Percentiles rank a stretch among this genome's conserved stretches.
Evolutionary conservation across 495 filamentous ascomycete species (phyloP).

Genomic region (Penicillium riverlandense): DNA sequence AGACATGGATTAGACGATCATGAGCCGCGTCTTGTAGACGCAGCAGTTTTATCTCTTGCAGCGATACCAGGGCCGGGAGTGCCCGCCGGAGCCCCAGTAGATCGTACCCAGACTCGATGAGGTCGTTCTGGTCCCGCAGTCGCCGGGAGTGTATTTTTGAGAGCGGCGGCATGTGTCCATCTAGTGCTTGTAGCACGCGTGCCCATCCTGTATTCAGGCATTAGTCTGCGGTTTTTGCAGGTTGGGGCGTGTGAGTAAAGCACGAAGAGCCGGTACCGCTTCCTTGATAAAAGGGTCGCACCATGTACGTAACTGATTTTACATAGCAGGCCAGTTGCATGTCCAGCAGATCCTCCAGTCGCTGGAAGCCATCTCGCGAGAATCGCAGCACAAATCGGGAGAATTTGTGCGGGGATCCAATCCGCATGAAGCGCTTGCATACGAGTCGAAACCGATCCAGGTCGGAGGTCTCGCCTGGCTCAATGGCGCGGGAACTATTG

Average conservation of each 20-base stretch:
- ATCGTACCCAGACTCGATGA: slow-evolving; percentile 23
- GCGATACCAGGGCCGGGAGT: slow-evolving; percentile 47
- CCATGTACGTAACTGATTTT: slow-evolving; percentile 64
- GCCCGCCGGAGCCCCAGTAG: slow-evolving; percentile 43
- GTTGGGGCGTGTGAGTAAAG: neutral
- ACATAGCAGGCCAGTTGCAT: slow-evolving; percentile 55
- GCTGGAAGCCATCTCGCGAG: slow-evolving; percentile 47
- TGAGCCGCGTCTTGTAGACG: slow-evolving; percentile 55
- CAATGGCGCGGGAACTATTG: neutral
- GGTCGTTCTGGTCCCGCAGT: slow-evolving; percentile 23
- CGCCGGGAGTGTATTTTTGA: slow-evolving; percentile 23
- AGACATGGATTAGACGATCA: slow-evolving; percentile 36
- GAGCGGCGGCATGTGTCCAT: slow-evolving; percentile 11
- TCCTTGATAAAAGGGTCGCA: slow-evolving; percentile 60
- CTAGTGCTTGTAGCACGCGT: slow-evolving; percentile 14
- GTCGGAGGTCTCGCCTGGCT: slow-evolving; percentile 27
- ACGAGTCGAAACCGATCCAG: slow-evolving; percentile 49
- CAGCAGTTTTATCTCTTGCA: slow-evolving; percentile 61
- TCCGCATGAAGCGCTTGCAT: slow-evolving; percentile 54
- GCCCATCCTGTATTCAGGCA: slow-evolving; percentile 24
- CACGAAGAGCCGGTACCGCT: slow-evolving; percentile 33
- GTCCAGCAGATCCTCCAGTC: slow-evolving; percentile 41
- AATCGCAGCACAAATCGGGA: slow-evolving; percentile 54
- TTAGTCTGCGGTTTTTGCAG: slow-evolving; percentile 11
- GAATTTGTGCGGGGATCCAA: slow-evolving; percentile 55